A percentile compares a stretch with the other conserved stretches of the same genome.
phyloP scores from a whole-genome alignment of 2,329 filamentous ascomycete species.

The Akanthomyces muscarius region DNA sequence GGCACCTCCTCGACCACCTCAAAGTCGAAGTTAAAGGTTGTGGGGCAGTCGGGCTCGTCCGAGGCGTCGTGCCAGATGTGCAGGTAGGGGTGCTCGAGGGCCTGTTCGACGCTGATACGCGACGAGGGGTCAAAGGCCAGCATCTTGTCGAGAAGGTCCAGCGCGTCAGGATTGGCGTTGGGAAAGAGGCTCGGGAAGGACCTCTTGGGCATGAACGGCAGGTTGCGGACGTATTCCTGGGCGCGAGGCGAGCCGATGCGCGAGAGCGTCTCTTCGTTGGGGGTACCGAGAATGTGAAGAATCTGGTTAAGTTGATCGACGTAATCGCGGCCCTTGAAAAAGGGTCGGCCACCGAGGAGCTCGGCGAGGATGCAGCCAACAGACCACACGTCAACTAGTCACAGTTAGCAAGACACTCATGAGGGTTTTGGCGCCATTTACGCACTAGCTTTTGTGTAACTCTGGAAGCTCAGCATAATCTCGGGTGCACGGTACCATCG shows the following conservation, averaged over 20 bases:
- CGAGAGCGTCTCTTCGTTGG: slow-evolving; percentile 88
- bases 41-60: slow-evolving; percentile 90
- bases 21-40: slow-evolving; percentile 96
- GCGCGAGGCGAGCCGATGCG: slow-evolving; percentile 93
- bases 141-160: slow-evolving; percentile 95
- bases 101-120: slow-evolving; percentile 90
- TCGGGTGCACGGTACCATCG: slow-evolving; percentile 94
- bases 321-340: slow-evolving; percentile 99
- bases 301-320: slow-evolving; percentile 99
- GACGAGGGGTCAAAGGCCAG: slow-evolving; percentile 92
- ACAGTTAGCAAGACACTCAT: neutral
- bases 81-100: slow-evolving; percentile 92
- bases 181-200: slow-evolving; percentile 85
- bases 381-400: slow-evolving; percentile 93
- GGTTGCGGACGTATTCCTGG: slow-evolving; percentile 96
- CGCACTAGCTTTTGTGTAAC: slow-evolving; percentile 99
- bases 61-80: slow-evolving; percentile 98
- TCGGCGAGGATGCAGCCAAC: slow-evolving; percentile 97
- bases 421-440: slow-evolving; percentile 29
- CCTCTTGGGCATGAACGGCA: slow-evolving; percentile 92
- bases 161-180: slow-evolving; percentile 89
- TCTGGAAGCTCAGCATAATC: slow-evolving; percentile 99
- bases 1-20: slow-evolving; percentile 93
- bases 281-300: slow-evolving; percentile 93
- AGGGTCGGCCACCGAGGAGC: slow-evolving; percentile 89